phyloP scores from a whole-genome alignment of 345 rosid genomes.

The Abelmoschus esculentus region DNA sequence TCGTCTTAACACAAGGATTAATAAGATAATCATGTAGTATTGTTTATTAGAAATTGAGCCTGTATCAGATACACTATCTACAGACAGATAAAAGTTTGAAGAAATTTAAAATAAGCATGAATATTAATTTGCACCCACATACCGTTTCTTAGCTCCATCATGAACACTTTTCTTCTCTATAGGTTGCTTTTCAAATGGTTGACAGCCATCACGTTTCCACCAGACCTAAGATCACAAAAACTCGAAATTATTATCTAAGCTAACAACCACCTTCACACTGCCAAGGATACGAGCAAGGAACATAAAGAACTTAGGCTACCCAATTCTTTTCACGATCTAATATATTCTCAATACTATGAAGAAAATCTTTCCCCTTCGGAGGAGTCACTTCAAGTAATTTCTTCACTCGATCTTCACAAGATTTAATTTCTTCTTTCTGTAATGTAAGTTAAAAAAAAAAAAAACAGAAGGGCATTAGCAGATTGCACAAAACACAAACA shows the following conservation, averaged over 20 bases:
- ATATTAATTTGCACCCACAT: conserved; percentile 11
- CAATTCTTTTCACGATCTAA: conserved; percentile 94
- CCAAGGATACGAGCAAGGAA: background rate
- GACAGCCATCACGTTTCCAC: conserved; percentile 99
- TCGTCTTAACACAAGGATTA: no score
- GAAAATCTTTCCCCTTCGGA: conserved; percentile 84
- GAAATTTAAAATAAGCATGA: background rate
- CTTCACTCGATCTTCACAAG: conserved; percentile 81
- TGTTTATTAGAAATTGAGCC: no score
- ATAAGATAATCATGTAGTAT: no score
- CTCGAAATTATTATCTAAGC: conserved; percentile 9
- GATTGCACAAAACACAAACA: background rate
- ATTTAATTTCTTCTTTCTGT: conserved; percentile 85
- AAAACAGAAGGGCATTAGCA: background rate
- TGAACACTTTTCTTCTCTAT: conserved; percentile 51
- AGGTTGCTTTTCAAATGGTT: conserved; percentile 87
- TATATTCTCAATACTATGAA: conserved; percentile 73
- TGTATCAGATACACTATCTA: background rate
- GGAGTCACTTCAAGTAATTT: conserved; percentile 89
- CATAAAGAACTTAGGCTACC: conserved; percentile 37
- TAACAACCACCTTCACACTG: conserved; percentile 2
- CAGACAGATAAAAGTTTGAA: no score
- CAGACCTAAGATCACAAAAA: conserved; percentile 50
- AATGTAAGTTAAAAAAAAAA: background rate
- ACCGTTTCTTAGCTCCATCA: conserved; percentile 76